A percentile compares a stretch with the other conserved stretches of the same genome.
These are phyloP conservation scores for Colletotrichum echinochloae DNA, from an alignment of 2,329 filamentous ascomycete species.

Conservation along the genomic window DNA sequence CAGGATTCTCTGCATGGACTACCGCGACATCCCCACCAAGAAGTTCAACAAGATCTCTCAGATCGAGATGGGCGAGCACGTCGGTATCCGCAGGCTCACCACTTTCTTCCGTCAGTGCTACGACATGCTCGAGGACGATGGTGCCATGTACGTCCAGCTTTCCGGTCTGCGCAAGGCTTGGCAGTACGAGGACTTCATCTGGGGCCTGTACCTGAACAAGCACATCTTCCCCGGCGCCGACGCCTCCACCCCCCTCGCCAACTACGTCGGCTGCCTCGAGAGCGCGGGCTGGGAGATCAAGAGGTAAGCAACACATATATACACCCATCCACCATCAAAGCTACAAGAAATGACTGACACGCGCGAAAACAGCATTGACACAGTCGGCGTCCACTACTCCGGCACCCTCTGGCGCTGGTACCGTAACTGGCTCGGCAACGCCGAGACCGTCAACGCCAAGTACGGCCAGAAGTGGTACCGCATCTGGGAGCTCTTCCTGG, in stretches of 20 bases:
- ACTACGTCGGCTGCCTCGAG: constrained; percentile 87
- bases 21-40: constrained; percentile 89
- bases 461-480: constrained; percentile 97
- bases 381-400: constrained; percentile 95
- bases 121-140: constrained; percentile 96
- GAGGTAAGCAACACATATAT: constrained; percentile 51
- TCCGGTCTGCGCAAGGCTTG: constrained; percentile 93
- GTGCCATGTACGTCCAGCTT: constrained; percentile 95
- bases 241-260: constrained; percentile 91
- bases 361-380: constrained; percentile 72
- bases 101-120: constrained; percentile 87
- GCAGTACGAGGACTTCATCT: constrained; percentile 98
- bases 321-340: neutral
- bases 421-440: constrained; percentile 96
- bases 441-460: constrained; percentile 92
- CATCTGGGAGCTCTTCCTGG: constrained; percentile 94
- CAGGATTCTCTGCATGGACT: constrained; percentile 94
- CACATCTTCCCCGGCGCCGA: constrained; percentile 98
- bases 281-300: constrained; percentile 89
- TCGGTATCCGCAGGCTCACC: constrained; percentile 89
- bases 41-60: constrained; percentile 96
- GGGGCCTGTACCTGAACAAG: constrained; percentile 99
- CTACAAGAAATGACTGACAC: neutral
- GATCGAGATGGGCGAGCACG: constrained; percentile 98
- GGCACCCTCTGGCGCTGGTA: constrained; percentile 99